A percentile compares a stretch with the other conserved stretches of the same genome.
Evolutionary conservation across 78 protist species (phyloP).

Genomic region (Dictyostelium purpureum): DNA sequence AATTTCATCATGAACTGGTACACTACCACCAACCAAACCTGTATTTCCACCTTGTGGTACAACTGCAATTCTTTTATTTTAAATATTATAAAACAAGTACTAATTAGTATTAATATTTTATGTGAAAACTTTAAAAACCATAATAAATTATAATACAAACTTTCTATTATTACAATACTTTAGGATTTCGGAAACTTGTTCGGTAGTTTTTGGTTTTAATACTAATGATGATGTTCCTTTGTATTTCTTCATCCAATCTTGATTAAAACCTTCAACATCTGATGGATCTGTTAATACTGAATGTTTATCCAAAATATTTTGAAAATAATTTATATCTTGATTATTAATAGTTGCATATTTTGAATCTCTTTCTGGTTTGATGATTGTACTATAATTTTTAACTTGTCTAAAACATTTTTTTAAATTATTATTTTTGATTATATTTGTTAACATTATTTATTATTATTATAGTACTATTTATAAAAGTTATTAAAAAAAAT

Average conservation of each 20-base stretch:
- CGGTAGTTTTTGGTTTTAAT: conserved; percentile 80
- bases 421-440: too few relatives aligned
- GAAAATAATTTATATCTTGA: conserved; percentile 44
- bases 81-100: not conserved
- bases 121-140: too few relatives aligned
- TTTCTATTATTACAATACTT: conserved; percentile 73
- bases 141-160: not conserved
- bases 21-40: conserved; percentile 94
- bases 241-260: conserved; percentile 85
- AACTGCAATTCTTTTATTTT: conserved; percentile 81
- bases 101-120: not conserved
- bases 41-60: conserved; percentile 99
- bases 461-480: too few relatives aligned
- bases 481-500: too few relatives aligned
- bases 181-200: conserved; percentile 81
- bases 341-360: not conserved
- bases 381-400: not conserved
- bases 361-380: not conserved
- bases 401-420: too few relatives aligned
- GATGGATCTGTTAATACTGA: conserved; percentile 40
- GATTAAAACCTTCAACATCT: conserved; percentile 65
- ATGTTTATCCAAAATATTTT: conserved; percentile 4
- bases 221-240: conserved; percentile 50
- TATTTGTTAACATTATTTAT: too few relatives aligned
- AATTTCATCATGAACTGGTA: conserved; percentile 94